phyloP scores from a whole-genome alignment of 2,329 filamentous ascomycete genomes.

The Mariannaea elegans region DNA sequence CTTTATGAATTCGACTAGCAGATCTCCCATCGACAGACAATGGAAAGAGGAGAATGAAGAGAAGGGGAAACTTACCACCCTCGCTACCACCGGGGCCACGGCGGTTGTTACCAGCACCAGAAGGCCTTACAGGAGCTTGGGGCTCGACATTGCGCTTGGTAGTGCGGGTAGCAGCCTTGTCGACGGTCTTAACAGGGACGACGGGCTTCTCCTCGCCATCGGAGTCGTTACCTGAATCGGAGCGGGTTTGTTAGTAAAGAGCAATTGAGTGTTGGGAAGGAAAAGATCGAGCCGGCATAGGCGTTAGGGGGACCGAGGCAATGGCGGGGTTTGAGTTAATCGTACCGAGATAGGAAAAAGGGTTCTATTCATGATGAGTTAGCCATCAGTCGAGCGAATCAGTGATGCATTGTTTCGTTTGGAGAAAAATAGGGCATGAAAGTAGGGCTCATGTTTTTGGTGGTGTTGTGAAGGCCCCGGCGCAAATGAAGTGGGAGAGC shows the following conservation, averaged over 20 bases:
- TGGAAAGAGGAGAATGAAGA: background rate
- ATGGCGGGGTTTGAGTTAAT: constrained; percentile 31
- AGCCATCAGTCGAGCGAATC: constrained; percentile 24
- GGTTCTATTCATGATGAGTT: constrained; percentile 73
- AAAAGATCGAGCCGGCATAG: constrained; percentile 29
- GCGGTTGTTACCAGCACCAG: constrained; percentile 53
- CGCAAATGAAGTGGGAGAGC: background rate
- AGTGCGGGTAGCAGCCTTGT: constrained; percentile 80
- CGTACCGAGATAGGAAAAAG: constrained; percentile 98
- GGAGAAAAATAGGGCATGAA: background rate
- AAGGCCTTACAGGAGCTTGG: constrained; percentile 67
- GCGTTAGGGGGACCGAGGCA: constrained; percentile 25
- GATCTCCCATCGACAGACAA: background rate
- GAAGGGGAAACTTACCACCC: constrained; percentile 71
- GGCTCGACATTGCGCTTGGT: constrained; percentile 87
- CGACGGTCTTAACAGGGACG: constrained; percentile 86
- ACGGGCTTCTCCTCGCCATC: constrained; percentile 75
- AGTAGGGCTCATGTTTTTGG: background rate
- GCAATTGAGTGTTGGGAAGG: constrained; percentile 31
- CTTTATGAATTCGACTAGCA: constrained; percentile 10
- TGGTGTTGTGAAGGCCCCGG: background rate
- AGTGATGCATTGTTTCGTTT: background rate
- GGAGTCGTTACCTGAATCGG: constrained; percentile 64
- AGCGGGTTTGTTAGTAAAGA: constrained; percentile 33
- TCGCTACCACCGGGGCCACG: constrained; percentile 79